These are phyloP conservation scores for Ensete glaucum DNA, from an alignment of 176 grass and related monocot species.

Conservation along the genomic window DNA sequence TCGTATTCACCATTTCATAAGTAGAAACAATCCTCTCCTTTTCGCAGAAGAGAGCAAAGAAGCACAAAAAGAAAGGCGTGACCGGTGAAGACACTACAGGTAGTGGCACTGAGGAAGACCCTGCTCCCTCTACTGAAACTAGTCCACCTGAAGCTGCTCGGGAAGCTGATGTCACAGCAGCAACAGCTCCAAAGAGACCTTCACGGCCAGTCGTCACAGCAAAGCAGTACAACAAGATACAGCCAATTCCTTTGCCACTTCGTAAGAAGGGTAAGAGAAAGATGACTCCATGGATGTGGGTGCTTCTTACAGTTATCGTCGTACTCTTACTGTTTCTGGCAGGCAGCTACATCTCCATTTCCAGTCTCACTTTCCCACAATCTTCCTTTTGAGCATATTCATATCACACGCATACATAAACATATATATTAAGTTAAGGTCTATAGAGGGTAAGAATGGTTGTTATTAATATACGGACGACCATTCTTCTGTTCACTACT, in stretches of 20 bases:
- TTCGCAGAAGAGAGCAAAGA: slow-evolving; percentile 69
- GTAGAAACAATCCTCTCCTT: slow-evolving; percentile 11
- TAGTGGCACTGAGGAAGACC: slow-evolving; percentile 11
- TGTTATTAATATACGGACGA: neutral
- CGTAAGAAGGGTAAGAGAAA: slow-evolving; percentile 56
- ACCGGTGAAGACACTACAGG: slow-evolving; percentile 1
- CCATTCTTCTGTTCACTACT: slow-evolving; percentile 1
- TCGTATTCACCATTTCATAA: neutral
- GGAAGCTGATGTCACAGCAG: slow-evolving; percentile 22
- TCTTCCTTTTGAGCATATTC: slow-evolving; percentile 2
- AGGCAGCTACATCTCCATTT: slow-evolving; percentile 42
- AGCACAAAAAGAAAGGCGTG: slow-evolving; percentile 34
- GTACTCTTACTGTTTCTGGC: slow-evolving; percentile 48
- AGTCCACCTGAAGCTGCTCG: slow-evolving; percentile 22
- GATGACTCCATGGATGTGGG: slow-evolving; percentile 49
- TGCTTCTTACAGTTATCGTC: slow-evolving; percentile 26
- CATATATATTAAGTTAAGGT: neutral
- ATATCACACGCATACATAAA: neutral
- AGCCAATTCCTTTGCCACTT: slow-evolving; percentile 55
- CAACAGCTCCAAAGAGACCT: slow-evolving; percentile 14
- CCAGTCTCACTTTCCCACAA: slow-evolving; percentile 25
- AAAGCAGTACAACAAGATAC: slow-evolving; percentile 53
- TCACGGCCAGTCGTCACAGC: slow-evolving; percentile 22
- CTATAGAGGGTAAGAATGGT: neutral
- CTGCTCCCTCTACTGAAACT: slow-evolving; percentile 23